Percentiles rank a stretch among this genome's conserved stretches.
These are phyloP conservation scores for Exophiala sp. DNA, from an alignment of 2,329 filamentous ascomycete genomes.

Conservation along the genomic window DNA sequence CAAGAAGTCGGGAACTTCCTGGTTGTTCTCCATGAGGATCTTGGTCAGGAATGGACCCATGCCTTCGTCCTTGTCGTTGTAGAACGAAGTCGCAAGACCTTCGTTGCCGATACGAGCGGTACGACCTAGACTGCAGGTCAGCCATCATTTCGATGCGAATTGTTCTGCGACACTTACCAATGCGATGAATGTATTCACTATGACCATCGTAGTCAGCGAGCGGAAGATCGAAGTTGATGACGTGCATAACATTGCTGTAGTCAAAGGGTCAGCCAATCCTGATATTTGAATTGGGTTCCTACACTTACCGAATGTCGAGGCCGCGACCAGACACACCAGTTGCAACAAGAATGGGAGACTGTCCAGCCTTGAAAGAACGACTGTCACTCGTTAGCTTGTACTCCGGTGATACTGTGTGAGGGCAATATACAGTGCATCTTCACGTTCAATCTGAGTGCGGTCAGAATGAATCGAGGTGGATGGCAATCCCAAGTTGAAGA, in stretches of 20 bases:
- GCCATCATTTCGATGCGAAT: not conserved
- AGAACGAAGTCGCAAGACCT: slow-evolving; percentile 86
- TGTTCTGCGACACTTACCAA: slow-evolving; percentile 57
- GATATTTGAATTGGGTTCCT: not conserved
- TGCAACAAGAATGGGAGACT: slow-evolving; percentile 74
- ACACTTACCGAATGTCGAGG: slow-evolving; percentile 42
- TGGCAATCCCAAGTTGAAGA: slow-evolving; percentile 76
- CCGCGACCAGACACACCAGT: slow-evolving; percentile 86
- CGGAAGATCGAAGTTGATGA: slow-evolving; percentile 92
- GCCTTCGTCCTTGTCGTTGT: slow-evolving; percentile 70
- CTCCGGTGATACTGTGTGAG: not conserved
- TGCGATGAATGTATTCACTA: slow-evolving; percentile 89
- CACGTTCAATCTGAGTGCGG: slow-evolving; percentile 84
- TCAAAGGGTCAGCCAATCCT: slow-evolving; percentile 45
- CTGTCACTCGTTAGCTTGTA: slow-evolving; percentile 35
- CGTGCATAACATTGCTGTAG: slow-evolving; percentile 78
- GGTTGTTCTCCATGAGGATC: slow-evolving; percentile 73
- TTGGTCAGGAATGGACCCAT: slow-evolving; percentile 73
- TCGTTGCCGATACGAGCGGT: slow-evolving; percentile 89
- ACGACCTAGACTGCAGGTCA: slow-evolving; percentile 58
- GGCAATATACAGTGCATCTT: slow-evolving; percentile 72
- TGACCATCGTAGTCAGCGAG: slow-evolving; percentile 75
- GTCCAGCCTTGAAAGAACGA: slow-evolving; percentile 73
- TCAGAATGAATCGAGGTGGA: slow-evolving; percentile 85
- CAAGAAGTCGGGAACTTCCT: slow-evolving; percentile 80